A percentile compares a stretch with the other conserved stretches of the same genome.
Evolutionary conservation across 164 flowering plant genomes (phyloP).

Genomic region (Aristolochia californica): DNA sequence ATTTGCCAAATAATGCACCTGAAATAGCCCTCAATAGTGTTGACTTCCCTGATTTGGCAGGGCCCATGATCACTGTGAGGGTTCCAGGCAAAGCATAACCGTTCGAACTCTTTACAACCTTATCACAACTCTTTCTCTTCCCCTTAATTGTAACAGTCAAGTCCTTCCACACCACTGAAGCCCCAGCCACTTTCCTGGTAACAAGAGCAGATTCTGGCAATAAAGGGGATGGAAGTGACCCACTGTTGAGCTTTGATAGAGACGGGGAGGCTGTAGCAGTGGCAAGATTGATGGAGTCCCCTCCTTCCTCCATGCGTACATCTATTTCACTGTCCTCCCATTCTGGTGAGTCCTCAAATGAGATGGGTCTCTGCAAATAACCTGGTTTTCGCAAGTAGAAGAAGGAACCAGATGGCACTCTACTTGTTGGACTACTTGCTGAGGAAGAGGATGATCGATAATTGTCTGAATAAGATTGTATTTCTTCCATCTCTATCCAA

Average conservation of each 20-base stretch:
- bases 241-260: constrained; percentile 76
- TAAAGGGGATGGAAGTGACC: constrained; percentile 70
- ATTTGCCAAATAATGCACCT: constrained; percentile 28
- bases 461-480: constrained; percentile 86
- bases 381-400: constrained; percentile 88
- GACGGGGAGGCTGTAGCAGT: constrained; percentile 67
- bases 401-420: constrained; percentile 77
- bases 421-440: constrained; percentile 82
- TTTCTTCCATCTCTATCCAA: constrained; percentile 62
- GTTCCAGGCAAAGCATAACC: constrained; percentile 97
- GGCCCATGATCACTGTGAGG: constrained; percentile 98
- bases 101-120: constrained; percentile 81
- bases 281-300: constrained; percentile 51
- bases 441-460: constrained; percentile 95
- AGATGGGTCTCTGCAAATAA: constrained; percentile 71
- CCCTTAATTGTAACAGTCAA: constrained; percentile 85
- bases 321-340: constrained; percentile 95
- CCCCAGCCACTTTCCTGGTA: constrained; percentile 67
- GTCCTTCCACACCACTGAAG: constrained; percentile 91
- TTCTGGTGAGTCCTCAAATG: constrained; percentile 97
- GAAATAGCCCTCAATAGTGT: constrained; percentile 81
- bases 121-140: constrained; percentile 83
- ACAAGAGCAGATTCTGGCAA: constrained; percentile 44
- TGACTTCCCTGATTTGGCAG: constrained; percentile 95
- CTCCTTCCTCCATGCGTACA: constrained; percentile 61